These are phyloP conservation scores for Fraxinus albicans DNA, from an alignment of 305 asterid species.

Conservation along the genomic window DNA sequence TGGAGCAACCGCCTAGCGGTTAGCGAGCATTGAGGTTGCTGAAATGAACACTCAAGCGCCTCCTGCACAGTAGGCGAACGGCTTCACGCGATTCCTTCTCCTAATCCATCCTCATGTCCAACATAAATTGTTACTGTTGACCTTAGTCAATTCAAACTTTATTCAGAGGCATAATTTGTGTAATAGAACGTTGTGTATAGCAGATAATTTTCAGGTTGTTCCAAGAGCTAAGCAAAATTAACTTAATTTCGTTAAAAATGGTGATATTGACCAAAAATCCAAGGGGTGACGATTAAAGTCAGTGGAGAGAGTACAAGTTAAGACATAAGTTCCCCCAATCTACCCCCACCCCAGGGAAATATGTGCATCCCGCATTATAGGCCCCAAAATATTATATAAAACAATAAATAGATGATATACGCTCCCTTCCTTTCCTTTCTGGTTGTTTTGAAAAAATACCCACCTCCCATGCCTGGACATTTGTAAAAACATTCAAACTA, in stretches of 20 bases:
- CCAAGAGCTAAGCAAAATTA: background rate
- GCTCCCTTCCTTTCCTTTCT: background rate
- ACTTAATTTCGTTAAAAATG: background rate
- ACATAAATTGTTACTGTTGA: background rate
- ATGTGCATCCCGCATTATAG: background rate
- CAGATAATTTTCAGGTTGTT: background rate
- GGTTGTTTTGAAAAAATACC: background rate
- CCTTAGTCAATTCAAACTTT: background rate
- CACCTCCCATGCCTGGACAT: background rate
- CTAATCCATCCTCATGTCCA: background rate
- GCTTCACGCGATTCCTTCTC: background rate
- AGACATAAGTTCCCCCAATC: background rate
- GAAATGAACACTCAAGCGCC: background rate
- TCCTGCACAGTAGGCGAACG: background rate
- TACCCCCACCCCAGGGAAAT: background rate
- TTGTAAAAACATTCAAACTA: constrained; percentile 9
- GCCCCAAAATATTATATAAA: background rate
- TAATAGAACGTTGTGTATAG: background rate
- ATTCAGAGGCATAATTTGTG: background rate
- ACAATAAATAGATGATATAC: background rate
- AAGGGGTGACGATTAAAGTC: background rate
- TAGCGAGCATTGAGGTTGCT: background rate
- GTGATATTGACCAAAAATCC: background rate
- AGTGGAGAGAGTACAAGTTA: background rate
- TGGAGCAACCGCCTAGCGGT: background rate